Evolutionary conservation across 768 basidiomycete species (phyloP).

Genomic region (Agaricus subrufescens): DNA sequence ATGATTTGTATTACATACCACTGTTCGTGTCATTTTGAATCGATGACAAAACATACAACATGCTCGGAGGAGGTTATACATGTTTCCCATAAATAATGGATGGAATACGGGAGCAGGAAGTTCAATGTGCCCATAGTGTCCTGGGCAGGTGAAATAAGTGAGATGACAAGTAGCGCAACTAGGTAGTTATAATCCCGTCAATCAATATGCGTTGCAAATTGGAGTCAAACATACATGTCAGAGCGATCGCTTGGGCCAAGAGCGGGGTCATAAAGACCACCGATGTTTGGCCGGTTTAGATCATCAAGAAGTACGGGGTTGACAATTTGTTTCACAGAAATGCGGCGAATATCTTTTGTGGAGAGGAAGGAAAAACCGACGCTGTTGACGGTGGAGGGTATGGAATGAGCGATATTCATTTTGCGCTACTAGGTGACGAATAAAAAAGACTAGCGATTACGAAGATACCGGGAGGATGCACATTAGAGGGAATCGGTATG

Average conservation of each 20-base stretch:
- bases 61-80: constrained; percentile 81
- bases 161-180: constrained; percentile 94
- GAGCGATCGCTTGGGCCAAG: constrained; percentile 85
- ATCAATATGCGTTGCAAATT: constrained; percentile 1
- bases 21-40: constrained; percentile 76
- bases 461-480: neutral
- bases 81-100: constrained; percentile 90
- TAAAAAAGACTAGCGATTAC: neutral
- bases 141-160: constrained; percentile 92
- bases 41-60: constrained; percentile 93
- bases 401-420: constrained; percentile 90
- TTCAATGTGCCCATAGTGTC: constrained; percentile 98
- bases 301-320: constrained; percentile 94
- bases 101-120: constrained; percentile 94
- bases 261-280: constrained; percentile 93
- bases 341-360: constrained; percentile 80
- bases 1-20: constrained; percentile 36
- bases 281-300: constrained; percentile 84
- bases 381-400: constrained; percentile 80
- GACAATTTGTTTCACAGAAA: constrained; percentile 96
- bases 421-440: neutral
- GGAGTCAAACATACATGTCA: constrained; percentile 70
- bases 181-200: constrained; percentile 10
- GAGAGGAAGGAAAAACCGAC: constrained; percentile 93
- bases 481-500: neutral